Base-by-base conservation (phyloP, 164 flowering plant species). In the Chimonanthus salicifolius region DNA sequence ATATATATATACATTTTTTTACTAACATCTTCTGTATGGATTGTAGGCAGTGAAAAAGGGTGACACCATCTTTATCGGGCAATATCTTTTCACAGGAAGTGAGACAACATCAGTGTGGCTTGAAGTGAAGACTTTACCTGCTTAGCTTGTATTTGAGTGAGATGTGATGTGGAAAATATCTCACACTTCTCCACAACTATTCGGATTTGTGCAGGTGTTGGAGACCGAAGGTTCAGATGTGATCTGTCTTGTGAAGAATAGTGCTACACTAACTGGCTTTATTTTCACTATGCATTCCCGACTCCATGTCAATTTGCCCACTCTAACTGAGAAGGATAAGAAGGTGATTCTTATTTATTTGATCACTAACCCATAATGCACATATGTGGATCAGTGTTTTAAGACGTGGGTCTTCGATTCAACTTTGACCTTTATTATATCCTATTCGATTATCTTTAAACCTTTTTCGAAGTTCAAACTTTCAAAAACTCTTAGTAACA, bases 61-160 rank as follows among this genome's bases (percentile, higher is more conserved):
- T 21, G 87, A 81, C 69, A 87, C 85, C 20, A 83, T 85, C 63
- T 87, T 81, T 80, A 72, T 85, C 62, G 89, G 89, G 20, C 84
- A 87, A 72, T 82, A 87, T 72, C 87, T 87, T 68, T 84, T 82
- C 78, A 86, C 87, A 2, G 89, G 89, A 71, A 83, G 84, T 73
- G 85, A 86, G 74, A 78, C 83, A 58, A 79, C 89, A 48, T 87
- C 89, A 45, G 87, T 87, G n/a, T 85, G 89, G 89, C 85, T 87
- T 58, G 89, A 87, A 87, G 88, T 85, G 70, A 75, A 33, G 21
- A 49, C 69, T 71, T 50, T 47, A 72, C 51, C 48, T 58, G 51
- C 67, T 33, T 33, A 33, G 33, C 33, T 33, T 33, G 33, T 33
- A 33, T 48, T 47, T 62, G 67, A 67, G 62, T 63, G 64, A 58